phyloP scores from a whole-genome alignment of 495 filamentous ascomycete species.

The Penicillium mononematosum region DNA sequence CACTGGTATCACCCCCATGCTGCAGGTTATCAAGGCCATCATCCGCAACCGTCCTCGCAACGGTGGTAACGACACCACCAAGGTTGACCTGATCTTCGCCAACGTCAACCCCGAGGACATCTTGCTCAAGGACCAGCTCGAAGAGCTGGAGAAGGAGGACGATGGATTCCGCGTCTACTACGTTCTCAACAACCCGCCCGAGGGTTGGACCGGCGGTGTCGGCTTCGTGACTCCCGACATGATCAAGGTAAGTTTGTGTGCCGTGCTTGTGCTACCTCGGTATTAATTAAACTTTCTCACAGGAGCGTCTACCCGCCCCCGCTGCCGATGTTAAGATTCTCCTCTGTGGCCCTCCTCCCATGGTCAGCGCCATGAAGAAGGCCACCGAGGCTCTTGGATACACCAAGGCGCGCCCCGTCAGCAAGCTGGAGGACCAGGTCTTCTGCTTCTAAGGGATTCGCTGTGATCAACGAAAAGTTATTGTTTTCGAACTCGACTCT shows the following conservation, averaged over 20 bases:
- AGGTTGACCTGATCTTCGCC: slow-evolving; percentile 93
- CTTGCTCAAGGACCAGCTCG: slow-evolving; percentile 85
- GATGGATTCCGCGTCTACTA: slow-evolving; percentile 82
- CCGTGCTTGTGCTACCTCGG: slow-evolving; percentile 2
- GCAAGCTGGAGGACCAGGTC: slow-evolving; percentile 96
- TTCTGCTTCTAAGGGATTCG: slow-evolving; percentile 79
- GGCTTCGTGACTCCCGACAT: slow-evolving; percentile 95
- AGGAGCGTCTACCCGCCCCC: slow-evolving; percentile 80
- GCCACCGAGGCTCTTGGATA: slow-evolving; percentile 83
- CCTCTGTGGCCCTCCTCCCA: slow-evolving; percentile 94
- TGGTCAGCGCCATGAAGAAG: slow-evolving; percentile 98
- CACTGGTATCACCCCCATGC: slow-evolving; percentile 97
- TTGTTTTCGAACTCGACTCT: not conserved
- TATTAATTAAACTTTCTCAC: slow-evolving; percentile 15
- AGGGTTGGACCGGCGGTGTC: slow-evolving; percentile 82
- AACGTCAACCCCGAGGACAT: slow-evolving; percentile 95
- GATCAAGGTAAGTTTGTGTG: slow-evolving; percentile 68
- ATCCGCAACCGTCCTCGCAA: slow-evolving; percentile 69
- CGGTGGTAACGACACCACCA: slow-evolving; percentile 73
- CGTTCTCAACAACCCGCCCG: slow-evolving; percentile 93
- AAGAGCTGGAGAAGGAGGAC: slow-evolving; percentile 72
- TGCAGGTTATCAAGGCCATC: slow-evolving; percentile 90
- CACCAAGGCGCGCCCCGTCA: slow-evolving; percentile 86
- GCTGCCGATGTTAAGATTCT: slow-evolving; percentile 88
- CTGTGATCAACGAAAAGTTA: slow-evolving; percentile 1